A percentile compares a stretch with the other conserved stretches of the same genome.
These are phyloP conservation scores for Sporothrix inflata DNA, from an alignment of 2,329 filamentous ascomycete species.

Conservation along the genomic window DNA sequence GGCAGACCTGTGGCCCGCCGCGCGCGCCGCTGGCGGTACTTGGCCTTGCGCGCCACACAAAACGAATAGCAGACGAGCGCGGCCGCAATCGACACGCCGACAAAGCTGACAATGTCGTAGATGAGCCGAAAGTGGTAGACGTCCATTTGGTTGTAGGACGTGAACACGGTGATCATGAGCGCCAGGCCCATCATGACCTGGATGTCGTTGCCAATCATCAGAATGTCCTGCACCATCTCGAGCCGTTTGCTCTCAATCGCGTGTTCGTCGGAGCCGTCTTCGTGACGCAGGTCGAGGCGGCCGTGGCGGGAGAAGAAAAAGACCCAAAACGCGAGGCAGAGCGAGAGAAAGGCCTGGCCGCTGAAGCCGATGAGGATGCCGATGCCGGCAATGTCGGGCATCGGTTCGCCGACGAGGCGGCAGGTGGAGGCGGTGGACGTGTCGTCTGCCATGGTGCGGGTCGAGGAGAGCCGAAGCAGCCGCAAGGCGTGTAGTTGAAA, in stretches of 20 bases:
- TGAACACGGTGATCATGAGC: slow-evolving; percentile 40
- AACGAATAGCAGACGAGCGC: slow-evolving; percentile 42
- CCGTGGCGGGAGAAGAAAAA: slow-evolving; percentile 37
- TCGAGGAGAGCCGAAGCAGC: not conserved
- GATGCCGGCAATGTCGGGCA: slow-evolving; percentile 41
- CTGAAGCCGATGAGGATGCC: slow-evolving; percentile 36
- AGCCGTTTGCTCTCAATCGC: slow-evolving; percentile 40
- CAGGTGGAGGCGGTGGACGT: slow-evolving; percentile 31
- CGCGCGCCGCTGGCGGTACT: slow-evolving; percentile 17
- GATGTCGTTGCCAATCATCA: slow-evolving; percentile 43
- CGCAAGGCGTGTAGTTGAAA: not conserved
- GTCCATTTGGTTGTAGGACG: slow-evolving; percentile 37
- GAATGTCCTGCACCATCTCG: slow-evolving; percentile 40
- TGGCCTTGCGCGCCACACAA: not conserved
- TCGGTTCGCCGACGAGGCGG: slow-evolving; percentile 37
- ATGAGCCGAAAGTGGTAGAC: slow-evolving; percentile 42
- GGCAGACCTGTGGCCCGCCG: not conserved
- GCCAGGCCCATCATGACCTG: slow-evolving; percentile 39
- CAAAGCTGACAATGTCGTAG: slow-evolving; percentile 42
- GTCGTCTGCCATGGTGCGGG: slow-evolving; percentile 13
- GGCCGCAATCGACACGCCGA: slow-evolving; percentile 41
- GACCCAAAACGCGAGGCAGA: not conserved
- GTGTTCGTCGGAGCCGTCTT: slow-evolving; percentile 38
- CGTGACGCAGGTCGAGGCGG: slow-evolving; percentile 37
- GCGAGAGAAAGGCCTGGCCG: slow-evolving; percentile 1